A percentile compares a stretch with the other conserved stretches of the same genome.
phyloP scores from a whole-genome alignment of 2,329 filamentous ascomycete genomes.

The Pezicula neosporulosa region DNA sequence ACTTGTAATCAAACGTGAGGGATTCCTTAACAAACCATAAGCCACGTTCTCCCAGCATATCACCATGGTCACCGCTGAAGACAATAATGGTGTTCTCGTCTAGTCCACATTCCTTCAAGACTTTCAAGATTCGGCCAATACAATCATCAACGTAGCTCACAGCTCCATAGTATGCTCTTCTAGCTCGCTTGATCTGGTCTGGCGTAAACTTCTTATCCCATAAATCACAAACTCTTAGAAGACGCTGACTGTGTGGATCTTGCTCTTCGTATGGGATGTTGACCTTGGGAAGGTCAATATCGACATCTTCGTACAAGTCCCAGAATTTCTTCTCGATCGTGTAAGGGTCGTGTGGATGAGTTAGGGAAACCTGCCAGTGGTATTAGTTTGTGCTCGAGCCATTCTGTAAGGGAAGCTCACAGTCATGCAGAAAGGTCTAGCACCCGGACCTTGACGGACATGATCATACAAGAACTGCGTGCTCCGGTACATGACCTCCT shows the following conservation, averaged over 20 bases:
- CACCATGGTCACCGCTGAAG: conserved; percentile 90
- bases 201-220: conserved; percentile 81
- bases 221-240: conserved; percentile 83
- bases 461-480: conserved; percentile 89
- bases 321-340: conserved; percentile 92
- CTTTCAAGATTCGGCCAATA: conserved; percentile 76
- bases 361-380: conserved; percentile 66
- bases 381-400: not conserved
- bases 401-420: conserved; percentile 32
- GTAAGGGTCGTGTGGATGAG: conserved; percentile 92
- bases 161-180: conserved; percentile 87
- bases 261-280: conserved; percentile 76
- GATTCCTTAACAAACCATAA: conserved; percentile 58
- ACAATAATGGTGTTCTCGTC: conserved; percentile 86
- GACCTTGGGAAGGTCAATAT: conserved; percentile 79
- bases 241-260: conserved; percentile 81
- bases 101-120: conserved; percentile 74
- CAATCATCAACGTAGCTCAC: conserved; percentile 94
- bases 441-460: conserved; percentile 71
- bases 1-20: not conserved
- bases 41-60: conserved; percentile 91
- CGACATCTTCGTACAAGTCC: conserved; percentile 85
- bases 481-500: conserved; percentile 91
- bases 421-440: conserved; percentile 81
- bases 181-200: conserved; percentile 81